Evolutionary conservation across 805 yeast species (phyloP), one percentile per base, ranked within the genome.

Genomic region (Millerozyma acaciae): DNA sequence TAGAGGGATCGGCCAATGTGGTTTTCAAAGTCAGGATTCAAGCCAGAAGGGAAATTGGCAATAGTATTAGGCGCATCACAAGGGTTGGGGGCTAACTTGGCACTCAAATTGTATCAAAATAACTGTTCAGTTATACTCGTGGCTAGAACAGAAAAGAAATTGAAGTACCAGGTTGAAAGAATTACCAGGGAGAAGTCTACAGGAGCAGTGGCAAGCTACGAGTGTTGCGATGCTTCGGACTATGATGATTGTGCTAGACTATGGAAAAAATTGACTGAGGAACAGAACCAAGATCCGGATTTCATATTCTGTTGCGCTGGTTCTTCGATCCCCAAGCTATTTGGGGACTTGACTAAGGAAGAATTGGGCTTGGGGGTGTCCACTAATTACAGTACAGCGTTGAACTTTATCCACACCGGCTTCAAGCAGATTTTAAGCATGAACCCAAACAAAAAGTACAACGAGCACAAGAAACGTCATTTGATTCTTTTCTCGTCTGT

Each of bases 51-150:
- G 17, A 74, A 72, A 50, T 53, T 74, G 1, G 88, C 82, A 3
- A 70, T 90, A 12, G 70, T 90, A n/a, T 76, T 95, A 0, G 98
- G 98, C 3, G 97, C 87, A 0, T 87, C 96, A 0, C 98, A 90
- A 51, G 98, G 98, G 0, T 65, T 90, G 1, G 98, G 98, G 0
- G 78, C 78, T 3, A 84, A 82, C 23, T 57, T 90, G 36, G 95
- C 95, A 0, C 62, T 64, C 26, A 67, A 73, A 35, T 62, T 80
- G 28, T 75, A 70, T 35, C 39, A 65, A 2, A 45, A 52, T 13
- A 79, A 81, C 3, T 83, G 88, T 22, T 70, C 75, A 33, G 84
- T 89, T 1, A 62, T 83, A 2, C 58, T 93, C 13, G 82, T 89
- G 8, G 87, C 97, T 1, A 68, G 98, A 43, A 81, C 90, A 0